These are phyloP conservation scores for Carex arenaria DNA, from an alignment of 202 grass and related monocot species.

Conservation along the genomic window DNA sequence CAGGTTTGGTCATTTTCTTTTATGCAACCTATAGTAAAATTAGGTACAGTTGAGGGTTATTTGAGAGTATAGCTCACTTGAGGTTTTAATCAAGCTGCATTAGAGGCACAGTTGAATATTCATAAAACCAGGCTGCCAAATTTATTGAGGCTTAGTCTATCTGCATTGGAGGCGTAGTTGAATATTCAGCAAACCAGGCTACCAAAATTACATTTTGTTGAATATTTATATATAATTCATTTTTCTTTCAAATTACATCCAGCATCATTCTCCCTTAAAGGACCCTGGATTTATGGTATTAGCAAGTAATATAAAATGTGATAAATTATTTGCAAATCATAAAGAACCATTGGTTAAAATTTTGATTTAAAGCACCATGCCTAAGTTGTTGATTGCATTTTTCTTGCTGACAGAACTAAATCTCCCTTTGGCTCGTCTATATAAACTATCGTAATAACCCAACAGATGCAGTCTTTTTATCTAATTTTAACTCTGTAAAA, in stretches of 20 bases:
- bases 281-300: background rate
- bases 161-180: background rate
- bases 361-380: background rate
- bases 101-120: background rate
- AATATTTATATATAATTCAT: background rate
- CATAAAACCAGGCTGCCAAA: background rate
- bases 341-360: background rate
- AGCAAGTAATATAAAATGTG: background rate
- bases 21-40: background rate
- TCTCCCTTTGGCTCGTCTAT: background rate
- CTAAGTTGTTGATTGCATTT: background rate
- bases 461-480: background rate
- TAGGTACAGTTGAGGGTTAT: background rate
- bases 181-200: background rate
- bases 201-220: background rate
- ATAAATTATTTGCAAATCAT: background rate
- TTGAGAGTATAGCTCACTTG: background rate
- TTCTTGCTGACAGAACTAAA: slow-evolving; percentile 8
- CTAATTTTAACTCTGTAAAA: background rate
- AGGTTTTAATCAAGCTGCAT: background rate
- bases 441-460: background rate
- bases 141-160: background rate
- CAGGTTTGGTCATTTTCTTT: slow-evolving; percentile 48
- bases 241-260: background rate
- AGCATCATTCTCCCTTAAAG: background rate